phyloP scores from a whole-genome alignment of 148 eudicot genomes.

The Persicaria tinctoria region DNA sequence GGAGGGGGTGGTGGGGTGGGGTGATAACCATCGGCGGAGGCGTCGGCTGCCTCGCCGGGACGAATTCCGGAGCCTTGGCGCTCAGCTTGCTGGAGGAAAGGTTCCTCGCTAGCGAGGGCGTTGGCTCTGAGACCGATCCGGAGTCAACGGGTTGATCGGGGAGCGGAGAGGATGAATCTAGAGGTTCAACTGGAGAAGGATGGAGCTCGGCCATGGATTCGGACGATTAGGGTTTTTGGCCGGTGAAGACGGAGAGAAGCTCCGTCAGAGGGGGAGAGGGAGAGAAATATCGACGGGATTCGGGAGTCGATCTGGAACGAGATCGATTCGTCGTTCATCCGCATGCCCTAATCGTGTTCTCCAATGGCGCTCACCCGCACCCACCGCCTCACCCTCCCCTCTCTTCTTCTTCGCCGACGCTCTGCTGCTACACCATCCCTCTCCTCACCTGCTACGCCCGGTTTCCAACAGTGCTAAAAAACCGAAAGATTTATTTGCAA shows the following conservation, averaged over 20 bases:
- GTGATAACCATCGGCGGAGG: constrained; percentile 23
- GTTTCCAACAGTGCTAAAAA: too few relatives aligned
- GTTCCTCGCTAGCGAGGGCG: constrained; percentile 26
- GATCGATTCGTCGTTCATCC: too few relatives aligned
- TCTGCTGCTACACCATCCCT: constrained; percentile 10
- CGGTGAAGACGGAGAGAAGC: constrained; percentile 12
- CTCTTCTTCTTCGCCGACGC: constrained; percentile 65
- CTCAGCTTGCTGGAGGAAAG: constrained; percentile 44
- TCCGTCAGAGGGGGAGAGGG: constrained; percentile 4
- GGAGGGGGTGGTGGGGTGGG: constrained; percentile 32
- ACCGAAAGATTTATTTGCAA: too few relatives aligned
- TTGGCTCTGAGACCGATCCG: constrained; percentile 3
- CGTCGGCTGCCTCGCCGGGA: constrained; percentile 21
- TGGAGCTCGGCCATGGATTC: constrained; percentile 27
- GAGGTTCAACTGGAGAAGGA: constrained; percentile 28
- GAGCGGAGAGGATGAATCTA: constrained; percentile 21
- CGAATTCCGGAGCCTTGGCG: constrained; percentile 78
- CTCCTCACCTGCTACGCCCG: too few relatives aligned
- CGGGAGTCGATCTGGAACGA: too few relatives aligned
- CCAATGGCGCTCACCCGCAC: too few relatives aligned
- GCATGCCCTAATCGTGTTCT: too few relatives aligned
- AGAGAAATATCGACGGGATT: background rate
- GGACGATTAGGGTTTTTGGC: constrained; percentile 11
- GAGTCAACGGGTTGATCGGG: constrained; percentile 24
- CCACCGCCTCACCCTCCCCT: too few relatives aligned